phyloP scores from a whole-genome alignment of 129 eudicot genomes.

The Tanacetum coccineum region DNA sequence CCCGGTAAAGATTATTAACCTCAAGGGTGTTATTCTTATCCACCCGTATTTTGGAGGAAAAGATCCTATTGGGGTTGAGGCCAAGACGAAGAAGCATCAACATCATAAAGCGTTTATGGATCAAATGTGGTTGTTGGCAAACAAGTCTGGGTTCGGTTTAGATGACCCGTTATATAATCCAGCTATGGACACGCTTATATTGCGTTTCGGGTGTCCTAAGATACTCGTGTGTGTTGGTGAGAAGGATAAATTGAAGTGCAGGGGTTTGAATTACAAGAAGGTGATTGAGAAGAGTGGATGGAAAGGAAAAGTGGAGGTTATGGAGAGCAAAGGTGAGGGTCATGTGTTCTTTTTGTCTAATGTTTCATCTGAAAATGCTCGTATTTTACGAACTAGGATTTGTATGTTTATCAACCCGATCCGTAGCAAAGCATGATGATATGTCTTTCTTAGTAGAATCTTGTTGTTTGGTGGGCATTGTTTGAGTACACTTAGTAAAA shows the following conservation, averaged over 20 bases:
- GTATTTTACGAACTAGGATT: background rate
- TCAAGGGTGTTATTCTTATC: slow-evolving; percentile 34
- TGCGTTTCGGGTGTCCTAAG: background rate
- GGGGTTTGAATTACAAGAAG: slow-evolving; percentile 21
- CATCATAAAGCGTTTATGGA: background rate
- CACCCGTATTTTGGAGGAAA: slow-evolving; percentile 45
- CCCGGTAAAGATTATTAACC: background rate
- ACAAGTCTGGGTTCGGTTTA: background rate
- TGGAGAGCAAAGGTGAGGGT: slow-evolving; percentile 19
- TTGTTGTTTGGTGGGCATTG: background rate
- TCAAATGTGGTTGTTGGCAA: slow-evolving; percentile 1
- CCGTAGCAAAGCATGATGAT: background rate
- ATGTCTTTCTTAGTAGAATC: background rate
- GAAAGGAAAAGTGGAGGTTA: slow-evolving; percentile 19
- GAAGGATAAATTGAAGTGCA: slow-evolving; percentile 2
- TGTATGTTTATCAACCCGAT: slow-evolving; percentile 15
- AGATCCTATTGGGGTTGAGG: slow-evolving; percentile 19
- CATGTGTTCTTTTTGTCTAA: slow-evolving; percentile 28
- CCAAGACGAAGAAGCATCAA: background rate
- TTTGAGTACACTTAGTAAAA: too few relatives aligned
- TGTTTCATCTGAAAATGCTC: slow-evolving; percentile 1
- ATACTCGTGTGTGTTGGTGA: slow-evolving; percentile 19
- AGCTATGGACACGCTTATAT: background rate
- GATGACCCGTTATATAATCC: slow-evolving; percentile 21
- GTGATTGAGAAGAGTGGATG: slow-evolving; percentile 22